Percentiles rank a stretch among this genome's conserved stretches.
Evolutionary conservation across 2,329 filamentous ascomycete species (phyloP).

Genomic region (Fusarium chaquense): DNA sequence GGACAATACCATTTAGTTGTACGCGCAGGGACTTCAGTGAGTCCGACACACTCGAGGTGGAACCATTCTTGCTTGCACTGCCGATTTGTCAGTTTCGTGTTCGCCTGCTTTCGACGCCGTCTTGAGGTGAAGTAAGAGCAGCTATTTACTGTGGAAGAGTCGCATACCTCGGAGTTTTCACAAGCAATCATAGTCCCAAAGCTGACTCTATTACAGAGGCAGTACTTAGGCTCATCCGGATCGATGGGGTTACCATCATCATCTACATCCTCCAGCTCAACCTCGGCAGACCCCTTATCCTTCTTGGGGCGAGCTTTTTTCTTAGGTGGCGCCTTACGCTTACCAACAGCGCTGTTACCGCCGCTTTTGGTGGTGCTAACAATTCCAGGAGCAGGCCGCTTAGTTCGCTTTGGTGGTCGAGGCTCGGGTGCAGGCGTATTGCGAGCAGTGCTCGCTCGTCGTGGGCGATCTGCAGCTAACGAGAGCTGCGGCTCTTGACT

Average conservation of each 20-base stretch:
- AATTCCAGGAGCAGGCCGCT: slow-evolving; percentile 78
- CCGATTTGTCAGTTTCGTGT: slow-evolving; percentile 50
- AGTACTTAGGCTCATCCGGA: slow-evolving; percentile 81
- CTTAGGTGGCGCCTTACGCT: slow-evolving; percentile 75
- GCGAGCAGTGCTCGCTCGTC: slow-evolving; percentile 67
- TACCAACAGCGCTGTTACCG: slow-evolving; percentile 76
- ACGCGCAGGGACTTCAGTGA: slow-evolving; percentile 75
- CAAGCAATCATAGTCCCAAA: slow-evolving; percentile 88
- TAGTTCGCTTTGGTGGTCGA: slow-evolving; percentile 68
- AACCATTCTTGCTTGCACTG: slow-evolving; percentile 88
- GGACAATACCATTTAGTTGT: slow-evolving; percentile 89
- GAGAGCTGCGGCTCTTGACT: slow-evolving; percentile 64
- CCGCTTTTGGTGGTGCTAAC: slow-evolving; percentile 73
- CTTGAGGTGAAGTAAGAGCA: slow-evolving; percentile 15
- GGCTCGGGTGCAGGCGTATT: slow-evolving; percentile 68
- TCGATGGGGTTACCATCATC: slow-evolving; percentile 78
- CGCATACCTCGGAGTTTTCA: slow-evolving; percentile 79
- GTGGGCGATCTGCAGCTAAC: slow-evolving; percentile 65
- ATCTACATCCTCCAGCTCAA: slow-evolving; percentile 70
- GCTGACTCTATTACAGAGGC: slow-evolving; percentile 81
- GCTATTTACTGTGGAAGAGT: slow-evolving; percentile 17
- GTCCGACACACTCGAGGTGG: slow-evolving; percentile 80
- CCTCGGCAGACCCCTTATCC: slow-evolving; percentile 59
- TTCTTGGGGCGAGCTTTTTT: slow-evolving; percentile 70
- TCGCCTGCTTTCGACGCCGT: slow-evolving; percentile 10